A percentile compares a stretch with the other conserved stretches of the same genome.
phyloP scores from a whole-genome alignment of 1,139 yeast genomes.

The Protomyces macrosporus region DNA sequence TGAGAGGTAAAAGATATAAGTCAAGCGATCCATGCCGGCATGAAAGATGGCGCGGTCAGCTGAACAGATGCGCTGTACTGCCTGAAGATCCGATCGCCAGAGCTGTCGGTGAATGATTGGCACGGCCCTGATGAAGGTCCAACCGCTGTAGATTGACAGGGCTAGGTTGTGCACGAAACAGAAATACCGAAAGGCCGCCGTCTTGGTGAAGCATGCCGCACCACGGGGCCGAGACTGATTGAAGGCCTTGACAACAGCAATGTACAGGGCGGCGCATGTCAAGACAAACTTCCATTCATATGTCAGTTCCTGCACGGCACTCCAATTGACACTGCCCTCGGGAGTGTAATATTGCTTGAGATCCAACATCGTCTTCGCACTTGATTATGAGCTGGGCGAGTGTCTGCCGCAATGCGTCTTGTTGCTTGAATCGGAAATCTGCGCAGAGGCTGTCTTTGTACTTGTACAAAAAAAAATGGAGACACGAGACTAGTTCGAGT shows the following conservation, averaged over 20 bases:
- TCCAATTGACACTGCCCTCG: background rate
- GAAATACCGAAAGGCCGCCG: constrained; percentile 48
- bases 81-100: constrained; percentile 33
- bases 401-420: background rate
- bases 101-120: constrained; percentile 28
- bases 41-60: constrained; percentile 56
- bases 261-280: constrained; percentile 56
- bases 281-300: constrained; percentile 33
- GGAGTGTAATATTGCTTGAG: background rate
- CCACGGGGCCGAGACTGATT: constrained; percentile 46
- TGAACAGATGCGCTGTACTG: constrained; percentile 62
- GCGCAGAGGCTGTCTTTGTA: background rate
- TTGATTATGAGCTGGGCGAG: background rate
- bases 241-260: constrained; percentile 53
- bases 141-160: constrained; percentile 60
- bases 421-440: background rate
- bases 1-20: constrained; percentile 65
- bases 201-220: constrained; percentile 56
- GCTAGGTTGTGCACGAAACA: constrained; percentile 60
- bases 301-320: constrained; percentile 2
- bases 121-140: constrained; percentile 51
- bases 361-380: background rate
- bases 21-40: constrained; percentile 54
- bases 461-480: background rate
- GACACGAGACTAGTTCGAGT: too few relatives aligned